Evolutionary conservation across 306 rosid genomes (phyloP).

Genomic region (Sphenostylis stenocarpa): DNA sequence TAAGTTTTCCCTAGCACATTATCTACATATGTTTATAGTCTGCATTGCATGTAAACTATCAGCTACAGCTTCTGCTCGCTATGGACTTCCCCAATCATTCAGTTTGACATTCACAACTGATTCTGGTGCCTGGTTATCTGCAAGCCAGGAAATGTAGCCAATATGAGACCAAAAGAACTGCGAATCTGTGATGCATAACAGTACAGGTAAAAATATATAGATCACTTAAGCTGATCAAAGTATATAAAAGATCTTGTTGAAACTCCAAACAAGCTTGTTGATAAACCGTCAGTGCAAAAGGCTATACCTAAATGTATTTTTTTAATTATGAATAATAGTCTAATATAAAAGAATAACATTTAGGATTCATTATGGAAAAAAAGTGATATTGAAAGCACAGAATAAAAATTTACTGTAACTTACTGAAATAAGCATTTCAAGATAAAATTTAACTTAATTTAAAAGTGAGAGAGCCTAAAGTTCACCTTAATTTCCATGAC

Average conservation of each 20-base stretch:
- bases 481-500: conserved; percentile 34
- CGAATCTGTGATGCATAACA: neutral
- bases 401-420: neutral
- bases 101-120: conserved; percentile 24
- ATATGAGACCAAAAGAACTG: conserved; percentile 28
- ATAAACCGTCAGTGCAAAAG: neutral
- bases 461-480: conserved; percentile 2
- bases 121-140: conserved; percentile 28
- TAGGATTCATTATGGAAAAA: neutral
- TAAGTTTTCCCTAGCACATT: conserved; percentile 31
- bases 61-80: conserved; percentile 36
- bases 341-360: neutral
- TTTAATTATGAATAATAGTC: neutral
- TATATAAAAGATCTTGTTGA: neutral
- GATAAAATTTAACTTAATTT: neutral
- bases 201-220: neutral
- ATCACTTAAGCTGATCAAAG: neutral
- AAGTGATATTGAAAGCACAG: neutral
- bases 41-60: conserved; percentile 42
- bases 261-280: neutral
- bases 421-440: conserved; percentile 17
- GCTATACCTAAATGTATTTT: neutral
- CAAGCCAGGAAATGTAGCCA: conserved; percentile 23
- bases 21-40: conserved; percentile 45
- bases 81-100: conserved; percentile 28